phyloP scores from a whole-genome alignment of 2,329 filamentous ascomycete species.

The Ophidiomyces ophidiicola region DNA sequence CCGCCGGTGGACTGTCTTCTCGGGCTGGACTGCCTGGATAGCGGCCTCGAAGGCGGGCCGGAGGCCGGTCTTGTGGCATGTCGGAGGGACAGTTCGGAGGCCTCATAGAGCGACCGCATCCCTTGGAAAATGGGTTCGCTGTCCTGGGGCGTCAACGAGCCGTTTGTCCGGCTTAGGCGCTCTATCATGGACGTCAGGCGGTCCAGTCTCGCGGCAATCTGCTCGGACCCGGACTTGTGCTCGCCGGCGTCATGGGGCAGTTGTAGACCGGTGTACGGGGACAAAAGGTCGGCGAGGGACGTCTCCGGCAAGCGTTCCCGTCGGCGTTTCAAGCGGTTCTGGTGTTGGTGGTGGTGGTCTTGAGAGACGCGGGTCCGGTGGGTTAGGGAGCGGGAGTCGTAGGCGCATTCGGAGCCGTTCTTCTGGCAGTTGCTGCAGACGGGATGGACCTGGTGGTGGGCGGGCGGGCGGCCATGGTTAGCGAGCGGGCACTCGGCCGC shows the following conservation, averaged over 20 bases:
- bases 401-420: slow-evolving; percentile 33
- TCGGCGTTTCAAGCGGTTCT: slow-evolving; percentile 28
- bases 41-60: slow-evolving; percentile 5
- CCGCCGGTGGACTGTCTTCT: slow-evolving; percentile 24
- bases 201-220: slow-evolving; percentile 34
- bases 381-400: slow-evolving; percentile 22
- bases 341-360: slow-evolving; percentile 18
- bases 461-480: not conserved
- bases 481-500: not conserved
- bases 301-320: slow-evolving; percentile 20
- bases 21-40: slow-evolving; percentile 24
- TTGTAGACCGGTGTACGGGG: slow-evolving; percentile 23
- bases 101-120: slow-evolving; percentile 4
- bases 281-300: slow-evolving; percentile 23
- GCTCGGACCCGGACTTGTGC: slow-evolving; percentile 23
- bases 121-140: slow-evolving; percentile 9
- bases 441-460: slow-evolving; percentile 29
- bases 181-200: slow-evolving; percentile 37
- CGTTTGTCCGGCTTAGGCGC: slow-evolving; percentile 27
- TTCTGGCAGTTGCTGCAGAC: slow-evolving; percentile 36
- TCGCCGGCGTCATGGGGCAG: slow-evolving; percentile 16
- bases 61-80: not conserved
- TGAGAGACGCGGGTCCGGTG: slow-evolving; percentile 10
- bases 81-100: not conserved
- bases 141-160: slow-evolving; percentile 18